A percentile compares a stretch with the other conserved stretches of the same genome.
Evolutionary conservation across 1,284 basidiomycete genomes (phyloP).

Genomic region (Sanghuangporus sanghuang): DNA sequence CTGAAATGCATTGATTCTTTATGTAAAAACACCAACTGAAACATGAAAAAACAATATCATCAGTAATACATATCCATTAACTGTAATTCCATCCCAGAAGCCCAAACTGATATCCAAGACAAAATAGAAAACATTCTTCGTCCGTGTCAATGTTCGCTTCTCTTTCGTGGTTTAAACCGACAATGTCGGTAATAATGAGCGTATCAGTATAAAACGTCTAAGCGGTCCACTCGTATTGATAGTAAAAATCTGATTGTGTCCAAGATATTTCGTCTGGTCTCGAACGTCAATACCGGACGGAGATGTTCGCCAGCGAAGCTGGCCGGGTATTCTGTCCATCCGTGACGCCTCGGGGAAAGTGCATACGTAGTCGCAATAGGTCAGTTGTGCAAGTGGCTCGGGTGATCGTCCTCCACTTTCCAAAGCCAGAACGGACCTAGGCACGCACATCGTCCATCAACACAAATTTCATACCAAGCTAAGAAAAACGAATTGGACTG

Average conservation of each 20-base stretch:
- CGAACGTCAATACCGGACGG: background rate
- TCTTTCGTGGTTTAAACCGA: no score
- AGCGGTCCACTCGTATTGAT: background rate
- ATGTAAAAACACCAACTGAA: no score
- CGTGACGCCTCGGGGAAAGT: background rate
- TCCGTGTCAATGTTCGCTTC: no score
- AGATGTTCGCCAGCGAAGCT: background rate
- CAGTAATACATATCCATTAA: no score
- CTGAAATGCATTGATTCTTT: background rate
- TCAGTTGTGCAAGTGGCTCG: constrained; percentile 21
- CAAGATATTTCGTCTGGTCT: background rate
- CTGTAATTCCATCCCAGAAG: no score
- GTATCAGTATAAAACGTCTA: background rate
- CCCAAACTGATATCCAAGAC: no score
- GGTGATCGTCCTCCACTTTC: constrained; percentile 36
- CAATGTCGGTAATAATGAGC: background rate
- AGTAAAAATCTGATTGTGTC: background rate
- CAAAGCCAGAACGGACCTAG: constrained; percentile 61
- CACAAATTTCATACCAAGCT: background rate
- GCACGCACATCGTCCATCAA: background rate
- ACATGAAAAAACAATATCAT: no score
- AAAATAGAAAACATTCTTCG: no score
- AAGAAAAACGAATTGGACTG: background rate
- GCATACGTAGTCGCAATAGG: background rate
- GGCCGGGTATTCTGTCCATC: background rate